A percentile compares a stretch with the other conserved stretches of the same genome.
Evolutionary conservation across 2,329 filamentous ascomycete genomes (phyloP).

Genomic region (Ophiostoma sp.): DNA sequence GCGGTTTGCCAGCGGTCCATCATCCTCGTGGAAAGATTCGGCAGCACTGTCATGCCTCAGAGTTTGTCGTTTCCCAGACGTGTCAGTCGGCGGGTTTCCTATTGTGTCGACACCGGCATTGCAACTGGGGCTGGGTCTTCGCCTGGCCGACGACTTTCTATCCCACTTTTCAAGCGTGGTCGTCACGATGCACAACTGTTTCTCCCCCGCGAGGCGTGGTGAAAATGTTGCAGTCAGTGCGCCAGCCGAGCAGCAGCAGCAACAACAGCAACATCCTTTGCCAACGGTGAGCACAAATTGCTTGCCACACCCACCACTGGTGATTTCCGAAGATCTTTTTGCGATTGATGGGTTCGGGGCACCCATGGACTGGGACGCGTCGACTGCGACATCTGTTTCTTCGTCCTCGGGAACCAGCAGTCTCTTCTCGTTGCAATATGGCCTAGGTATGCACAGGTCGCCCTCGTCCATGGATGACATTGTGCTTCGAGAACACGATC

Average conservation of each 20-base stretch:
- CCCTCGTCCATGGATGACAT: neutral
- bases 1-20: neutral
- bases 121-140: constrained; percentile 46
- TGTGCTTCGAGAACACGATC: constrained; percentile 17
- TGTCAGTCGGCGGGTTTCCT: constrained; percentile 44
- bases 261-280: neutral
- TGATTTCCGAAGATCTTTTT: neutral
- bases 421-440: neutral
- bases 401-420: neutral
- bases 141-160: constrained; percentile 46
- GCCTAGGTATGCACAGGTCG: neutral
- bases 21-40: constrained; percentile 31
- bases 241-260: neutral
- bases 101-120: constrained; percentile 44
- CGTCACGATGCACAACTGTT: constrained; percentile 9
- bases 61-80: constrained; percentile 45
- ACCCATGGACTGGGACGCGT: constrained; percentile 17
- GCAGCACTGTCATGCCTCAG: constrained; percentile 33
- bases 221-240: neutral
- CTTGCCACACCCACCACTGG: constrained; percentile 19
- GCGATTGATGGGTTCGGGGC: neutral
- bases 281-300: neutral
- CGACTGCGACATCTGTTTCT: neutral
- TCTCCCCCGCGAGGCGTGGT: neutral
- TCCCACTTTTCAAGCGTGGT: constrained; percentile 33